phyloP scores from a whole-genome alignment of 495 filamentous ascomycete genomes.

The Daldinia childiae region DNA sequence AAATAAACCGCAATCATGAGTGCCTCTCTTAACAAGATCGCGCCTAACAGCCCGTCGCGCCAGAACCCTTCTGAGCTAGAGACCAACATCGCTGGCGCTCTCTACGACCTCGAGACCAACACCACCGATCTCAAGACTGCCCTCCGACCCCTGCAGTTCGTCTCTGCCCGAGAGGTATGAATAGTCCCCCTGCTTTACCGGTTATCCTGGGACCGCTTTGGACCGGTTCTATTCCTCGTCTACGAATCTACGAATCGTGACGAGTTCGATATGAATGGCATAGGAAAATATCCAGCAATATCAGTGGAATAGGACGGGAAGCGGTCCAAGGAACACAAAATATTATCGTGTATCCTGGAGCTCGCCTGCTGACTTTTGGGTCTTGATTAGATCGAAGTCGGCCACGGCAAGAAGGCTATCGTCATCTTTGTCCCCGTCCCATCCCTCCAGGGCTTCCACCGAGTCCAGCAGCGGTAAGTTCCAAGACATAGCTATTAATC shows the following conservation, averaged over 20 bases:
- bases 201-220: conserved; percentile 43
- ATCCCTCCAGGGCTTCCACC: conserved; percentile 93
- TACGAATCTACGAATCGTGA: conserved; percentile 31
- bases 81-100: conserved; percentile 89
- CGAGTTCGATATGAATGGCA: conserved; percentile 31
- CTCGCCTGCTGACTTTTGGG: conserved; percentile 75
- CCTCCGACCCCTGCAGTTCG: conserved; percentile 95
- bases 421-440: conserved; percentile 99
- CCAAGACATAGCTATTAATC: not conserved
- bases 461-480: conserved; percentile 97
- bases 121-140: conserved; percentile 93
- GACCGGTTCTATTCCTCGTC: conserved; percentile 54
- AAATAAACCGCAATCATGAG: conserved; percentile 57
- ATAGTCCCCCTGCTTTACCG: conserved; percentile 16
- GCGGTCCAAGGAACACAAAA: conserved; percentile 67
- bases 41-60: conserved; percentile 92
- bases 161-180: conserved; percentile 92
- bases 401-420: conserved; percentile 99
- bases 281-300: conserved; percentile 46
- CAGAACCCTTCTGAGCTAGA: conserved; percentile 94
- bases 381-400: conserved; percentile 91
- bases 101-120: conserved; percentile 98
- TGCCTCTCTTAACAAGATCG: conserved; percentile 92
- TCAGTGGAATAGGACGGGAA: conserved; percentile 71
- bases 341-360: conserved; percentile 58